Base-by-base conservation (phyloP, 2,329 filamentous ascomycete species). In the Cercospora sp. region DNA sequence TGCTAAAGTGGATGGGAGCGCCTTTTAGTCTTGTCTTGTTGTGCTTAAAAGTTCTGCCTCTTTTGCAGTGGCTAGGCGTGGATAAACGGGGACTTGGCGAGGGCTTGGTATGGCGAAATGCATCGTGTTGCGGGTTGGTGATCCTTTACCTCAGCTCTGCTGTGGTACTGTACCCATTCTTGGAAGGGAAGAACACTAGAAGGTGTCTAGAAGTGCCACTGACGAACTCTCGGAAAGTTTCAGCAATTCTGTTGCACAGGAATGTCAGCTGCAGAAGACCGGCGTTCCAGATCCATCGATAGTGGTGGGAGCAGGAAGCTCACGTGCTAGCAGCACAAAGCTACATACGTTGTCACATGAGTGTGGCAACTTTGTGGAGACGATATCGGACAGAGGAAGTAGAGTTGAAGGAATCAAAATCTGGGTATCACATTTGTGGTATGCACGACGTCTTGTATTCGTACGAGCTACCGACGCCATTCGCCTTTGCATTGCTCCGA, bases 401-500 rank as follows among this genome's bases (percentile, higher is more conserved):
- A 59, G n/a, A 36, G 9, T 3, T 9, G 16, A 36, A 59, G 18
- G 8, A 30, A 16, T 59, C 30, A 59, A 59, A 45, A 64, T 31
- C 36, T 64, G 62, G 62, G 62, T 64, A 64, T 64, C 62, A 64
- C 62, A 64, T 64, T 64, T 59, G 51, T 58, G 62, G 62, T 64
- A 64, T 64, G 62, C 62, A 64, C 62, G 62, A 64, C 62, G 62
- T 64, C 62, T 64, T 64, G 51, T 57, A 64, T 64, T 64, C 62
- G 62, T 64, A 64, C 62, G 62, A 64, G 62, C 62, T 69, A 69
- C 57, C 60, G 65, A 67, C 71, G 67, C 71, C 71, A 67, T 71
- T 70, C 67, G 69, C 71, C 71, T 64, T n/a, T 72, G 67, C 69
- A 64, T 61, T 69, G 42, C 62, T 65, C 45, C 63, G 23, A 64